These are phyloP conservation scores for Alternaria ventricosa DNA, from an alignment of 2,329 filamentous ascomycete genomes.

Conservation along the genomic window DNA sequence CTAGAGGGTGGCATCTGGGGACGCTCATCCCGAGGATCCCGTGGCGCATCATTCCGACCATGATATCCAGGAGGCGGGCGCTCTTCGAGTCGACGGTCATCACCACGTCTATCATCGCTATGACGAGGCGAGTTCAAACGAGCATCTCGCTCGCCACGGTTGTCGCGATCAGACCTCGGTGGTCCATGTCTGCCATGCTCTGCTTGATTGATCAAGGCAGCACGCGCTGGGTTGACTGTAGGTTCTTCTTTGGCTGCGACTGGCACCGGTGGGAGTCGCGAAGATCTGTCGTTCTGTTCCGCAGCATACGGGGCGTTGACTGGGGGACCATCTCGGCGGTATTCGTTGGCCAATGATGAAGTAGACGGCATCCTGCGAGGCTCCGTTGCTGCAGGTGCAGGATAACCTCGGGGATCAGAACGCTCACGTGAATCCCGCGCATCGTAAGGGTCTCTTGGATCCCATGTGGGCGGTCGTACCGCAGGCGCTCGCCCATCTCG, in stretches of 20 bases:
- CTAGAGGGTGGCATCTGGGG: slow-evolving; percentile 25
- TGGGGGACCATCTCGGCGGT: slow-evolving; percentile 36
- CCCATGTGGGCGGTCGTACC: slow-evolving; percentile 33
- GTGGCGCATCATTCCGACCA: slow-evolving; percentile 30
- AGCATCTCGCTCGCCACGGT: slow-evolving; percentile 38
- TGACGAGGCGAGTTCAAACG: slow-evolving; percentile 40
- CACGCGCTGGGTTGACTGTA: slow-evolving; percentile 52
- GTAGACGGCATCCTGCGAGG: slow-evolving; percentile 31
- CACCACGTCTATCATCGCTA: slow-evolving; percentile 31
- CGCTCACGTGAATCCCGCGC: slow-evolving; percentile 39
- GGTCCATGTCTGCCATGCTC: slow-evolving; percentile 39
- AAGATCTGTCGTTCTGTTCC: slow-evolving; percentile 34
- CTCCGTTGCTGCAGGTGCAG: slow-evolving; percentile 23
- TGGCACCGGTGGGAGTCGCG: slow-evolving; percentile 21
- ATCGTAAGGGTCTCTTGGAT: slow-evolving; percentile 37
- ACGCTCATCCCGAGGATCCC: slow-evolving; percentile 45
- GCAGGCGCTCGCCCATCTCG: slow-evolving; percentile 40
- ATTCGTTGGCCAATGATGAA: slow-evolving; percentile 30
- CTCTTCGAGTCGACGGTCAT: slow-evolving; percentile 38
- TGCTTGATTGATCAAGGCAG: slow-evolving; percentile 49
- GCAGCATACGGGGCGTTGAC: slow-evolving; percentile 21
- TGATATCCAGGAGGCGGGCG: slow-evolving; percentile 30
- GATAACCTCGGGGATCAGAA: slow-evolving; percentile 38
- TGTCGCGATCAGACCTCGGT: slow-evolving; percentile 35
- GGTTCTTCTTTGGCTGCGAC: slow-evolving; percentile 26